A percentile compares a stretch with the other conserved stretches of the same genome.
These are phyloP conservation scores for Rugonectria rugulosa DNA, from an alignment of 2,329 filamentous ascomycete species.

Conservation along the genomic window DNA sequence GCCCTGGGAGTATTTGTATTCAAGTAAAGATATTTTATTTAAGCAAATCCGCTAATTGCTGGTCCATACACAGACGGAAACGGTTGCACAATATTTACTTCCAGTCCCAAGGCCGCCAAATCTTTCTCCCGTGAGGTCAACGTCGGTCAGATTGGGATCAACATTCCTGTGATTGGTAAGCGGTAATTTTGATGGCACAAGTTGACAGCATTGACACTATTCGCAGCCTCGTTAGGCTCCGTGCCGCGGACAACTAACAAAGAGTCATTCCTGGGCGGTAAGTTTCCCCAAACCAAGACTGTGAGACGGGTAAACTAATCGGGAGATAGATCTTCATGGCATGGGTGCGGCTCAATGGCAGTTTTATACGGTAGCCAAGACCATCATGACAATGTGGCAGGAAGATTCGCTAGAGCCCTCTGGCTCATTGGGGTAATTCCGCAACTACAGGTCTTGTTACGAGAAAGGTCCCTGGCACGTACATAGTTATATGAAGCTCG, in stretches of 20 bases:
- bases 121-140: conserved; percentile 33
- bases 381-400: too few species aligned
- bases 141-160: conserved; percentile 37
- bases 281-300: conserved; percentile 13
- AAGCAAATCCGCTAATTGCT: neutral
- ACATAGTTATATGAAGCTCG: too few species aligned
- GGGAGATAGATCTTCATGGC: conserved; percentile 7
- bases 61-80: conserved; percentile 26
- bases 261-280: conserved; percentile 37
- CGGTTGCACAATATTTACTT: conserved; percentile 35
- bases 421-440: too few species aligned
- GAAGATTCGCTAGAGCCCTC: too few species aligned
- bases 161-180: conserved; percentile 32
- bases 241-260: conserved; percentile 35
- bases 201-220: neutral
- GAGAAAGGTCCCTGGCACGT: too few species aligned
- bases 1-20: too few species aligned
- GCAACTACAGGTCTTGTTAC: too few species aligned
- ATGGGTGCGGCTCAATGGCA: conserved; percentile 29
- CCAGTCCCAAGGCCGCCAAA: conserved; percentile 21
- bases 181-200: neutral
- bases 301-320: neutral
- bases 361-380: conserved; percentile 35
- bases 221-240: conserved; percentile 23
- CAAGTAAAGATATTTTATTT: too few species aligned